A percentile compares a stretch with the other conserved stretches of the same genome.
Evolutionary conservation across 2,329 filamentous ascomycete species (phyloP).

Genomic region (Ilyonectria robusta): DNA sequence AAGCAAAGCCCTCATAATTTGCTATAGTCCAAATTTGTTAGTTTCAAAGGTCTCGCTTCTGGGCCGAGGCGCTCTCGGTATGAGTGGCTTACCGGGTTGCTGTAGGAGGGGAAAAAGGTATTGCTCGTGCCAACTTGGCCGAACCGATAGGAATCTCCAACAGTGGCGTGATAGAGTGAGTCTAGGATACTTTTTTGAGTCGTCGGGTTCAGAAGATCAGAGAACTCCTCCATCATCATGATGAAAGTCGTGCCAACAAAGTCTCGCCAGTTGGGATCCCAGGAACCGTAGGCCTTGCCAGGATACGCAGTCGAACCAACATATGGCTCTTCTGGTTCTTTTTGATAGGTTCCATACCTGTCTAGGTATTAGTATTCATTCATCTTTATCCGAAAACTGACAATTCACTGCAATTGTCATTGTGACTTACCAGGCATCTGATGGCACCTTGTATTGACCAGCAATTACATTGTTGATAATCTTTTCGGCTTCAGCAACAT

Average conservation of each 20-base stretch:
- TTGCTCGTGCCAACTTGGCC: slow-evolving; percentile 69
- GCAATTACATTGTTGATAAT: slow-evolving; percentile 68
- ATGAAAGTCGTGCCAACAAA: slow-evolving; percentile 73
- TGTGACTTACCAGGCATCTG: slow-evolving; percentile 66
- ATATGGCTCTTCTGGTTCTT: slow-evolving; percentile 69
- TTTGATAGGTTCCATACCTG: slow-evolving; percentile 62
- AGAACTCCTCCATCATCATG: slow-evolving; percentile 71
- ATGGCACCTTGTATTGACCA: slow-evolving; percentile 66
- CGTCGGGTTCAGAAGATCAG: slow-evolving; percentile 57
- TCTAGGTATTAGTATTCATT: neutral
- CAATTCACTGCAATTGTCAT: neutral
- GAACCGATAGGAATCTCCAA: slow-evolving; percentile 73
- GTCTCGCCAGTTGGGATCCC: slow-evolving; percentile 76
- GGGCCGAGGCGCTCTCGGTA: neutral
- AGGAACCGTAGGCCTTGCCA: slow-evolving; percentile 67
- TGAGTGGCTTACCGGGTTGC: slow-evolving; percentile 61
- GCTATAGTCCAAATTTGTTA: neutral
- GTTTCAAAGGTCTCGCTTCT: neutral
- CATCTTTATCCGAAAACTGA: too few relatives aligned
- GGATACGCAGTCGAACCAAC: slow-evolving; percentile 67
- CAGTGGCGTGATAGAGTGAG: slow-evolving; percentile 67
- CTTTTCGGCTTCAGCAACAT: slow-evolving; percentile 64
- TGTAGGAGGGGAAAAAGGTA: slow-evolving; percentile 74
- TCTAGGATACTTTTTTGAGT: slow-evolving; percentile 63
- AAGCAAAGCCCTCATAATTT: slow-evolving; percentile 74